Evolutionary conservation across 352 stramenopile species (phyloP), one percentile per base, ranked within the genome.

Genomic region (Phytophthora tentaculata): DNA sequence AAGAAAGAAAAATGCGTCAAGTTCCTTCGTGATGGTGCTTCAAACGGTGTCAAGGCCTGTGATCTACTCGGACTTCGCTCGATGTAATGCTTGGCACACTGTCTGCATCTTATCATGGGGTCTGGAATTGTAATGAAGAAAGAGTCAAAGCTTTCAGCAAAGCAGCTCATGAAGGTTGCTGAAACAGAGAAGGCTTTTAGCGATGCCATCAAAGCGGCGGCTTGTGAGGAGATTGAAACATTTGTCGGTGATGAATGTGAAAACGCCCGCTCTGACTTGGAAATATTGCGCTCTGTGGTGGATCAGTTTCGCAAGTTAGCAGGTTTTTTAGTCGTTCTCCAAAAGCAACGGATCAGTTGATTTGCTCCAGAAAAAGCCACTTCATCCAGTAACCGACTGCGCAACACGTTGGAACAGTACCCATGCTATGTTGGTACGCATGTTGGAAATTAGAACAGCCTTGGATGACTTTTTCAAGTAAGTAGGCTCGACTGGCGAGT

Each of bases 81-180:
- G 12, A 57, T 64, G 29, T 57, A 47, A 17, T 56, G 57, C 23
- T 20, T 64, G 14, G 45, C 47, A 0, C 47, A 64, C 35, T 64
- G 29, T 51, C 28, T 64, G 53, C 54, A 61, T 22, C 41, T 45
- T 0, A 39, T 61, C 41, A 41, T 61, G 3, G 54, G 54, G 8
- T 35, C 54, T 45, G 54, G 54, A 7, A 61, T 61, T 22, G 54
- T 53, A 2, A 61, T 47, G 16, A 61, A 61, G 41, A 56, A 61
- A 22, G 7, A 0, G 14, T 12, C 2, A 20, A 35, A 35, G 2
- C 3, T 8, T 8, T 32, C 23, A 35, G n/a, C n/a, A n/a, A 54
- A 54, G 9, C 13, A 22, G 12, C 3, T 54, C 7, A 37, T 54
- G 47, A 13, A 2, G 7, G 14, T 3, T 22, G 23, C 14, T 14